Base-by-base conservation (phyloP, 2,329 filamentous ascomycete species). In the Colletotrichum orbiculare region DNA sequence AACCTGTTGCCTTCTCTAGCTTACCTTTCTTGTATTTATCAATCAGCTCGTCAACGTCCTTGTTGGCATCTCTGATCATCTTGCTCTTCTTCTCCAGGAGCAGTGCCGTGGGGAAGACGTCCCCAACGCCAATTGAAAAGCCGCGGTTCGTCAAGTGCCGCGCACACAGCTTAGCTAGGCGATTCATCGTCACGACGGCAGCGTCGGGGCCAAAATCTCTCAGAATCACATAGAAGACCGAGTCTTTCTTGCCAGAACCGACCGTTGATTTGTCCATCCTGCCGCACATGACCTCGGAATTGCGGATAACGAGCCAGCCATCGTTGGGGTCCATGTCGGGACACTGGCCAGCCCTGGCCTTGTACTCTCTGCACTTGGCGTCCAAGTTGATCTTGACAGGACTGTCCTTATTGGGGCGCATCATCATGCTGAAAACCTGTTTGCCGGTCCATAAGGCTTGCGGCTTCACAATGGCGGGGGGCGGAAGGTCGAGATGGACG, bases 211-310 rank as follows among this genome's bases (percentile, higher is more conserved):
- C 96, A 72, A 92, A 99, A 80, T 99, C 96, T 82, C 96, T 88
- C 71, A 98, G 87, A 74, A 99, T 95, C 61, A 98, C 91, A 73
- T 97, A 99, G 74, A 98, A 99, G 17, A 99, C 90, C 0, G 94
- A 97, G 75, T 97, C 95, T 75, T 99, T 99, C 82, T 98, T 98
- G 71, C 96, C 96, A 6, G 93, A 89, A 71, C 96, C 96, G n/a
- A 99, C 93, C 0, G 94, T 98, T 1, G 93, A 92, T 79, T 99
- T 99, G 82, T 99, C 96, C 94, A 98, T 97, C 65, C 91, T 87
- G 67, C 96, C 96, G 74, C 95, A 98, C 92, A 99, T 97, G 67
- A 98, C 89, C 76, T 97, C 94, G 0, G 95, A 98, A 75, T 99
- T 98, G 62, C 95, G 91, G 67, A 99, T 91, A 12, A 97, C 93